These are phyloP conservation scores for Termitomyces bulborhizus DNA, from an alignment of 768 basidiomycete species.

Conservation along the genomic window DNA sequence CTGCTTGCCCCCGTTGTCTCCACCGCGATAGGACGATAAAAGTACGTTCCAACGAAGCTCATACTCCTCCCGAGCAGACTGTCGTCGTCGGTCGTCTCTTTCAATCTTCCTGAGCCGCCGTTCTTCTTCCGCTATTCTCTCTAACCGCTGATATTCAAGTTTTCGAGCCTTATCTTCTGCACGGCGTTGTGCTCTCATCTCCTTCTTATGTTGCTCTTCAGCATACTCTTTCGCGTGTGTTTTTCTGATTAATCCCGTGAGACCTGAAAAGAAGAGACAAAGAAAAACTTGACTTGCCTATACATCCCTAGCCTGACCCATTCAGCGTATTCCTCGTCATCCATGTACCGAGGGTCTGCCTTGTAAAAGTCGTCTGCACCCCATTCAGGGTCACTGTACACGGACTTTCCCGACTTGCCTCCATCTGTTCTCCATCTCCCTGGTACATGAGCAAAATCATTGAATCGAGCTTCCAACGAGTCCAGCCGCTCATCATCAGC, in stretches of 20 bases:
- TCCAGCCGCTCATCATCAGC: constrained; percentile 70
- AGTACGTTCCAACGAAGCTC: constrained; percentile 53
- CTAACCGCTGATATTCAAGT: constrained; percentile 46
- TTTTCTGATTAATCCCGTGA: constrained; percentile 34
- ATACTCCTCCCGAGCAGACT: constrained; percentile 46
- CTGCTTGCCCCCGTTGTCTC: constrained; percentile 12
- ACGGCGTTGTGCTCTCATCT: constrained; percentile 43
- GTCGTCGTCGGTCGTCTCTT: constrained; percentile 35
- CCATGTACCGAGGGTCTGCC: constrained; percentile 49
- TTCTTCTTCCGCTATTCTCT: constrained; percentile 47
- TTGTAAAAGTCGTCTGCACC: constrained; percentile 33
- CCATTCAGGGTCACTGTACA: constrained; percentile 13
- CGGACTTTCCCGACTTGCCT: constrained; percentile 18
- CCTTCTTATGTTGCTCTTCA: constrained; percentile 52
- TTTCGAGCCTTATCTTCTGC: constrained; percentile 49
- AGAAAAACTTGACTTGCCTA: constrained; percentile 29
- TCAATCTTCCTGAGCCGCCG: constrained; percentile 42
- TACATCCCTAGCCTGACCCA: constrained; percentile 88
- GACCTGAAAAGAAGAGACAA: not conserved
- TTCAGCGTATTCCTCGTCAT: constrained; percentile 84
- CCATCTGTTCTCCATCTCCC: constrained; percentile 50
- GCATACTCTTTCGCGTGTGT: constrained; percentile 63
- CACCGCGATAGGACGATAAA: constrained; percentile 24
- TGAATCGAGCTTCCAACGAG: constrained; percentile 54
- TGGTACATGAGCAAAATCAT: constrained; percentile 68